These are phyloP conservation scores for Anacardium occidentale DNA, from an alignment of 345 rosid species.

Conservation along the genomic window DNA sequence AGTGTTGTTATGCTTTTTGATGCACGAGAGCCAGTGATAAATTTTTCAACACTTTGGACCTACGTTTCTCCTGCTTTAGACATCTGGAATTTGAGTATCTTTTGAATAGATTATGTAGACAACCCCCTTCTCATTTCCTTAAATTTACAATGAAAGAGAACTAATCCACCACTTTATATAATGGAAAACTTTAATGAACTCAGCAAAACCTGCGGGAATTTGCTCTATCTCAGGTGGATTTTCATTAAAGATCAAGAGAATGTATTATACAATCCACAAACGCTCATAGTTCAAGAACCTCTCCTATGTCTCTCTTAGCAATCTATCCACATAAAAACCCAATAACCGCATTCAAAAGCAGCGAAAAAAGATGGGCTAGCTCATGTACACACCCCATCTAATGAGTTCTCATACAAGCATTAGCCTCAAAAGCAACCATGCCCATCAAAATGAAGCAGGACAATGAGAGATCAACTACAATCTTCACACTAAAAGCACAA, in stretches of 20 bases:
- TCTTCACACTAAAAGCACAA: slow-evolving; percentile 13
- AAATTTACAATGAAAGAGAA: background rate
- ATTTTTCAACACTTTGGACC: background rate
- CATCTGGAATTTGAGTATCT: background rate
- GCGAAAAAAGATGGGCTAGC: slow-evolving; percentile 10
- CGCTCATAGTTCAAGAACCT: slow-evolving; percentile 11
- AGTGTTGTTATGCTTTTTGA: background rate
- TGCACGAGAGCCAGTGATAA: background rate
- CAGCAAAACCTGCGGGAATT: background rate
- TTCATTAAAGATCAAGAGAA: slow-evolving; percentile 15
- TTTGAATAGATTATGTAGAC: background rate
- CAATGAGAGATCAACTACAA: slow-evolving; percentile 18
- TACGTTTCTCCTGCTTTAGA: background rate
- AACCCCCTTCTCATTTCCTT: background rate
- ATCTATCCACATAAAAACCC: slow-evolving; percentile 18
- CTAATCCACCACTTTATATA: background rate
- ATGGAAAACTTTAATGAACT: background rate
- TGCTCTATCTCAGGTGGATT: background rate
- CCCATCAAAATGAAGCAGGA: slow-evolving; percentile 1
- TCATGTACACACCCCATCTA: slow-evolving; percentile 15
- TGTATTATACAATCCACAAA: slow-evolving; percentile 16
- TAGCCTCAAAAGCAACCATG: background rate
- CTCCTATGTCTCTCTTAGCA: slow-evolving; percentile 12
- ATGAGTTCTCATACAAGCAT: slow-evolving; percentile 12
- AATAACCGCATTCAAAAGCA: slow-evolving; percentile 6